Conservation (phyloP, 2,329 filamentous ascomycete species). For the Coniella lustricola region DNA sequence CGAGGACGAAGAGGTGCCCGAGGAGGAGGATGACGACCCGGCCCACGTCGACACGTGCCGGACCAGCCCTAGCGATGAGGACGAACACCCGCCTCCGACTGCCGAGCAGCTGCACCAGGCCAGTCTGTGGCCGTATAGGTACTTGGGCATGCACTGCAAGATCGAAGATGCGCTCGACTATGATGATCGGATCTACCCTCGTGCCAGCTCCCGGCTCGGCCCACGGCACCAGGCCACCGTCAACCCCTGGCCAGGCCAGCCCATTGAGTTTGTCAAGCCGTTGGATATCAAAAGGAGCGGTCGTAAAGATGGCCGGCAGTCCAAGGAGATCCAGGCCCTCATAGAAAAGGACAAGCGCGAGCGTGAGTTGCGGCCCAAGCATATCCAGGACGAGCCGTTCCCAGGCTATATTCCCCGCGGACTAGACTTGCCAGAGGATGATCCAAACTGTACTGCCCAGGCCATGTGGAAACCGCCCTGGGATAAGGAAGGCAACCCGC, state of each 20-base stretch:
- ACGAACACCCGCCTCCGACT: slow-evolving; percentile 55
- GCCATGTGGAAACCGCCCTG: slow-evolving; percentile 67
- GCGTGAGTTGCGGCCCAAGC: slow-evolving; percentile 78
- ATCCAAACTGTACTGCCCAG: slow-evolving; percentile 67
- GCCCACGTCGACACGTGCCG: slow-evolving; percentile 49
- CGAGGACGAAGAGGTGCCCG: slow-evolving; percentile 56
- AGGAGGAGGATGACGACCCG: slow-evolving; percentile 67
- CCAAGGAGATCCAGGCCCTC: slow-evolving; percentile 72
- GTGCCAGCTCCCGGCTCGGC: slow-evolving; percentile 86
- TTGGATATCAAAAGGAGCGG: slow-evolving; percentile 76
- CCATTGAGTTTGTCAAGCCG: slow-evolving; percentile 86
- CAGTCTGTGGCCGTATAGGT: slow-evolving; percentile 92
- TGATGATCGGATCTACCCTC: slow-evolving; percentile 94
- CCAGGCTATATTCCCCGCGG: slow-evolving; percentile 75
- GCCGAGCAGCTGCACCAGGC: slow-evolving; percentile 87
- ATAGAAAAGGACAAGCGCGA: slow-evolving; percentile 75
- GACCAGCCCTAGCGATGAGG: slow-evolving; percentile 59
- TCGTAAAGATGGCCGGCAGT: slow-evolving; percentile 69
- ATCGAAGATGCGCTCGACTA: slow-evolving; percentile 94
- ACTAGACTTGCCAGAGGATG: slow-evolving; percentile 65
- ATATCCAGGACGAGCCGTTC: slow-evolving; percentile 83
- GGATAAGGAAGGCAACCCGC: slow-evolving; percentile 25
- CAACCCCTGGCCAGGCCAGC: slow-evolving; percentile 73
- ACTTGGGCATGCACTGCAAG: slow-evolving; percentile 90
- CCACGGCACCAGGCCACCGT: slow-evolving; percentile 88